Evolutionary conservation across 1,139 yeast species (phyloP), one percentile per base, ranked within the genome.

Genomic region (Blastobotrys indianensis): DNA sequence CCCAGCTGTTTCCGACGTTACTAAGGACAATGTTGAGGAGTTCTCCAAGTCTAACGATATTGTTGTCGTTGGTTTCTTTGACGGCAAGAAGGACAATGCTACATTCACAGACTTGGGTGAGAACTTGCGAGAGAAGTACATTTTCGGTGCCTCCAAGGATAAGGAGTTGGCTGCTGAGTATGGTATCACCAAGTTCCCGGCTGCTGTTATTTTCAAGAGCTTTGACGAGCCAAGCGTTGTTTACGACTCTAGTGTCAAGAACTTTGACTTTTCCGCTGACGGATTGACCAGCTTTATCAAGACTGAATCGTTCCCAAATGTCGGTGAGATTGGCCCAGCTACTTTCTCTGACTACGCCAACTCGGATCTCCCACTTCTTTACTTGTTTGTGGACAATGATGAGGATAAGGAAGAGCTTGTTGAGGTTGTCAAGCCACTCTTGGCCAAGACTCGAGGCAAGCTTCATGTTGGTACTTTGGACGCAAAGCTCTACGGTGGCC

Each of bases 401-500:
- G 90, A 80, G 55, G 82, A 86, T 70, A 79, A 82, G 65, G 77
- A 70, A 37, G 73, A 72, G 30, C 75, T 78, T 54, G 70, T 70
- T 46, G 72, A 74, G 38, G 64, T 70, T 42, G 75, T 90, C 63
- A 68, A 63, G 53, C 75, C 79, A 49, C 70, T 85, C 62, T 94
- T 90, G 57, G 81, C 82, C 69, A 70, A 77, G 63, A 72, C 76
- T 71, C 80, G 90, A 74, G 96, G 96, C 57, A 75, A 78, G 65
- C 67, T 90, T 57, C 85, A 85, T 73, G 82, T 94, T 66, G 97
- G 85, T 56, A 90, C 88, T 64, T 75, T 92, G 61, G 94, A 92
- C 63, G 94, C 96, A 49, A 64, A 72, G 50, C 72, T 73, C 62
- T 94, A 71, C 63, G 97, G 97, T 56, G 80, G 79, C 70, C 97